Evolutionary conservation across 345 rosid species (phyloP), one percentile per base, ranked within the genome.

Genomic region (Eucalyptus erythrocorys): DNA sequence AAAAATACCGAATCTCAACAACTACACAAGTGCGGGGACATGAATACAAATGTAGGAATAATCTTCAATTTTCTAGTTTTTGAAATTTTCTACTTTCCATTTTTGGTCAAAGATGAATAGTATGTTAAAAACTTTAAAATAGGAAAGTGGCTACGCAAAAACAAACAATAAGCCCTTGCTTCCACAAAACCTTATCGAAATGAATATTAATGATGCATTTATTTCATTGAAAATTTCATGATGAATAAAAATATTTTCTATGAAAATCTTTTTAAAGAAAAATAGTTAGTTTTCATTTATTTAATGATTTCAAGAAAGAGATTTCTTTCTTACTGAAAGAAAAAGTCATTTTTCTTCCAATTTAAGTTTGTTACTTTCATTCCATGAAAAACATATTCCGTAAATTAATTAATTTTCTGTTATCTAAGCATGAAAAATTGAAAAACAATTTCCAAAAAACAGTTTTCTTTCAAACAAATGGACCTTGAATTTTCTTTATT

Each of bases 301-400:
- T 76, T 76, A 4, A 11, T 40, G 14, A 1, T 40, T 40, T 10
- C 6, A 4, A 4, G 4, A 21, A 76, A 40, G 16, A 21, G 30
- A 40, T 21, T 76, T 11, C 8, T 13, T 76, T 37, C 84, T 76
- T 37, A 40, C 14, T 10, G 37, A 6, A 37, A 37, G 11, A 13
- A 5, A 10, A 76, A 71, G 2, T 22, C 1, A 0, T 0, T 40
- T 61, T 37, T 37, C 24, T 37, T 21, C 15, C 47, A 37, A 76
- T 76, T 26, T 76, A 40, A 21, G 1, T 2, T 76, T 4, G 1
- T 40, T 71, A 0, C 10, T 76, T 76, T 40, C 8, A 40, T 2
- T 76, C 27, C 47, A 76, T 76, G 13, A 6, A 34, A 37, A 37
- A 37, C 2, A 13, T 9, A 37, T 22, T 10, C 10, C 3, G 2